These are phyloP conservation scores for Cucumis hystrix DNA, from an alignment of 306 rosid species.

Conservation along the genomic window DNA sequence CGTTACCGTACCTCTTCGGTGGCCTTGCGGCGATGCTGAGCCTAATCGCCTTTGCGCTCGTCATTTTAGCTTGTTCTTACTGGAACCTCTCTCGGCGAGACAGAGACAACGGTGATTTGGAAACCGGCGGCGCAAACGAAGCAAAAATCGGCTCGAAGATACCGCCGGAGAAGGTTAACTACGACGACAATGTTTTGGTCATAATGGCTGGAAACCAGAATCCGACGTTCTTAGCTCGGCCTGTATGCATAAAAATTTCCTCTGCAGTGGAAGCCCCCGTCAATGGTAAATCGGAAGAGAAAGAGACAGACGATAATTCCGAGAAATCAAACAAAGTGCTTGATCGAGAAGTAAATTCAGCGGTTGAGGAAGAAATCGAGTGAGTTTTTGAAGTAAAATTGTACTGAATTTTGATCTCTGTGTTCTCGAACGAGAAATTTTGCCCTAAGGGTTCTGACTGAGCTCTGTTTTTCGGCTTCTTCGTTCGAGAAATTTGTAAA, in stretches of 20 bases:
- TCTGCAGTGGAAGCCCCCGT: not conserved
- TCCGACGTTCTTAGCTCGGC: constrained; percentile 8
- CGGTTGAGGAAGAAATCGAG: not conserved
- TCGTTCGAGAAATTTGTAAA: not conserved
- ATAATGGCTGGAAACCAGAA: constrained; percentile 8
- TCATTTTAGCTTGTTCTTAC: constrained; percentile 8
- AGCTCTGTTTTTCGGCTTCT: not conserved
- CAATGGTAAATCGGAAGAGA: not conserved
- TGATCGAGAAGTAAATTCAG: not conserved
- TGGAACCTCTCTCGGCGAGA: not conserved
- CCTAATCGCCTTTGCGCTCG: not conserved
- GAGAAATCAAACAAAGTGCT: not conserved
- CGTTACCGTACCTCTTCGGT: constrained; percentile 6
- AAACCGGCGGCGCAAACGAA: not conserved
- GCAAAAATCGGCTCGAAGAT: not conserved
- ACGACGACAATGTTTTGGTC: constrained; percentile 2
- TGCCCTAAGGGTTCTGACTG: not conserved
- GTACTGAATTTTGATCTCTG: not conserved
- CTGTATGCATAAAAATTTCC: not conserved
- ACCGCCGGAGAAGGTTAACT: constrained; percentile 1
- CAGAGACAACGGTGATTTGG: not conserved
- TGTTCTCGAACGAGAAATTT: not conserved
- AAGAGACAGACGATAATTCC: not conserved
- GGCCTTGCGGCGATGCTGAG: constrained; percentile 8
- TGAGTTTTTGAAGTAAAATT: not conserved